Conservation (phyloP, 2,329 filamentous ascomycete species). For the Stagonosporopsis chrysanthemi region DNA sequence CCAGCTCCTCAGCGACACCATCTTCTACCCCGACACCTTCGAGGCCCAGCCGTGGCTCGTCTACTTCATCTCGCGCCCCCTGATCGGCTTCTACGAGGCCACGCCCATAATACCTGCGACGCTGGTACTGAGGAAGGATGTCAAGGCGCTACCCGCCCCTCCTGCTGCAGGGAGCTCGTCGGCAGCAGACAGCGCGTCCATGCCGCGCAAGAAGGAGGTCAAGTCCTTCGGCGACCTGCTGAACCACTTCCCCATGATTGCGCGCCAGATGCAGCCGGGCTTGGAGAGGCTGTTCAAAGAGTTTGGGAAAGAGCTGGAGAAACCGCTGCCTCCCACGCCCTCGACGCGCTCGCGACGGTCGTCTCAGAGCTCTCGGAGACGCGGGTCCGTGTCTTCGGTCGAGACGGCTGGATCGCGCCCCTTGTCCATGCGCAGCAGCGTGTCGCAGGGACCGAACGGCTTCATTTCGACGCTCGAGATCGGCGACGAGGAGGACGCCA, state of each 20-base stretch:
- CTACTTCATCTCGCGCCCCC: constrained; percentile 91
- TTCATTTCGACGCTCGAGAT: constrained; percentile 63
- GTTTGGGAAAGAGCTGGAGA: constrained; percentile 85
- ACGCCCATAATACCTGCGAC: constrained; percentile 72
- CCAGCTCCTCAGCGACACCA: constrained; percentile 79
- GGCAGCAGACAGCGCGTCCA: constrained; percentile 45
- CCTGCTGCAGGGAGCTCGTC: constrained; percentile 27
- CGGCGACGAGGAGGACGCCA: constrained; percentile 89
- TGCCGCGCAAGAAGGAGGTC: constrained; percentile 84
- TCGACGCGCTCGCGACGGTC: constrained; percentile 51
- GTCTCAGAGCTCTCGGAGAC: constrained; percentile 44
- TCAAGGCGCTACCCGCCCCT: constrained; percentile 8
- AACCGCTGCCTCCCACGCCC: constrained; percentile 78
- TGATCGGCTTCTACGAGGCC: constrained; percentile 84
- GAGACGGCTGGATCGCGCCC: constrained; percentile 39
- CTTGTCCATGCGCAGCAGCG: constrained; percentile 48
- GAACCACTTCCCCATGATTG: constrained; percentile 92
- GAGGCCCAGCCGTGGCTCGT: constrained; percentile 94
- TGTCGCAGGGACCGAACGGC: constrained; percentile 47
- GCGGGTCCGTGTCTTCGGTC: constrained; percentile 46
- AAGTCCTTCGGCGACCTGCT: constrained; percentile 89
- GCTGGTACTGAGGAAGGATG: constrained; percentile 32
- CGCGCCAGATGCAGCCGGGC: constrained; percentile 92
- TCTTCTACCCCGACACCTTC: constrained; percentile 89
- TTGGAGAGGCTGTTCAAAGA: constrained; percentile 89